Conservation (phyloP, 768 basidiomycete species). For the Hemileccinum rubropunctum region DNA sequence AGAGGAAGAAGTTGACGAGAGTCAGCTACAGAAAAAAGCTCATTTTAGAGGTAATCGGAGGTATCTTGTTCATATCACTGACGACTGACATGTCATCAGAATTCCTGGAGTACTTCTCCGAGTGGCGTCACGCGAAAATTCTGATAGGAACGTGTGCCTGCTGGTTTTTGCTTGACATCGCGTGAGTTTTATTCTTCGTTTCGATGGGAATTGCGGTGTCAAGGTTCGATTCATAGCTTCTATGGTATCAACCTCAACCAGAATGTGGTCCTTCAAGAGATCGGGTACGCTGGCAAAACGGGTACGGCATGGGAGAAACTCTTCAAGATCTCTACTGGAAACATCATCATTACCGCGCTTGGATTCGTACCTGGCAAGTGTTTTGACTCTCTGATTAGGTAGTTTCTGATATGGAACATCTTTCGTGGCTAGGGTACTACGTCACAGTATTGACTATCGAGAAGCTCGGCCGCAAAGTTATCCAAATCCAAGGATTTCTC, state of each 20-base stretch:
- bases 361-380: conserved; percentile 72
- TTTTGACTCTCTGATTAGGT: not conserved
- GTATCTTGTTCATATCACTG: not conserved
- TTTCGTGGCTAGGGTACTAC: conserved; percentile 54
- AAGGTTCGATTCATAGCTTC: conserved; percentile 40
- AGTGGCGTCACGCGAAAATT: conserved; percentile 67
- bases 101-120: conserved; percentile 63
- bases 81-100: conserved; percentile 35
- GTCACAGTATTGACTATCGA: conserved; percentile 67
- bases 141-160: conserved; percentile 64
- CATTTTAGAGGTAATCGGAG: conserved; percentile 46
- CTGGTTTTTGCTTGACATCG: conserved; percentile 79
- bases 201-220: not conserved
- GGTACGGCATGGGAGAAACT: conserved; percentile 63
- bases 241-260: conserved; percentile 78
- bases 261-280: conserved; percentile 71
- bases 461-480: conserved; percentile 68
- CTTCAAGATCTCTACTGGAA: conserved; percentile 65
- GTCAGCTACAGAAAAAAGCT: conserved; percentile 40
- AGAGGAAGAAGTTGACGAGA: conserved; percentile 1
- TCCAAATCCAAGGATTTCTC: conserved; percentile 75
- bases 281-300: conserved; percentile 59
- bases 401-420: not conserved
- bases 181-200: conserved; percentile 36
- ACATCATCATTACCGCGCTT: conserved; percentile 68